These are phyloP conservation scores for Malassezia japonica DNA, from an alignment of 1,284 basidiomycete species.

Conservation along the genomic window DNA sequence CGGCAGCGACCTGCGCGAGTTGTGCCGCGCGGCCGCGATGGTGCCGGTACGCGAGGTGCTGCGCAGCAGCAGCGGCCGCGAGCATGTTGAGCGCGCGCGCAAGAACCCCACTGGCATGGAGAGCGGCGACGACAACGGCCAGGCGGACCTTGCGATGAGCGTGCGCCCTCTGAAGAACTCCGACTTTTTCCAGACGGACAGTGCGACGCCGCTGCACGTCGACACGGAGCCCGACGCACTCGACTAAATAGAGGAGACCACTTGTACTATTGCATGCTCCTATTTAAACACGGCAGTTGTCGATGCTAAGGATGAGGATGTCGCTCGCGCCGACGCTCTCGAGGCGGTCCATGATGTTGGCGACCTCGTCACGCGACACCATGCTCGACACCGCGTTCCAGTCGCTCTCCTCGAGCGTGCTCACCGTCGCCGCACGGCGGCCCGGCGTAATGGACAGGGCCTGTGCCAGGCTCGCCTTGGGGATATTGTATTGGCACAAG, in stretches of 20 bases:
- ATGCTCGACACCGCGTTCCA: conserved; percentile 91
- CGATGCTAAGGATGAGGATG: conserved; percentile 75
- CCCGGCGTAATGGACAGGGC: conserved; percentile 77
- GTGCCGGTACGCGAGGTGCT: conserved; percentile 45
- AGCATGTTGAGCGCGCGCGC: conserved; percentile 21
- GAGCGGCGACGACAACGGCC: background rate
- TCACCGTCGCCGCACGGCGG: conserved; percentile 77
- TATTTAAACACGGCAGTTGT: conserved; percentile 82
- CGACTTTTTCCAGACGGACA: conserved; percentile 41
- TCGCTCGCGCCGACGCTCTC: conserved; percentile 77
- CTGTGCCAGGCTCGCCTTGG: conserved; percentile 56
- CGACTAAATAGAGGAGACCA: conserved; percentile 17
- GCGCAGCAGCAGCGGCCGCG: conserved; percentile 32
- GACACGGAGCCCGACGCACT: conserved; percentile 30
- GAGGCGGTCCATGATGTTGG: conserved; percentile 81
- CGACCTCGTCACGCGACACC: conserved; percentile 77
- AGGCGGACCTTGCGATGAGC: conserved; percentile 8
- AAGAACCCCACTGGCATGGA: background rate
- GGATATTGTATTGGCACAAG: conserved; percentile 83
- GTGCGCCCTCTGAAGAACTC: conserved; percentile 34
- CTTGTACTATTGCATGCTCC: background rate
- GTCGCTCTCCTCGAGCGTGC: conserved; percentile 64
- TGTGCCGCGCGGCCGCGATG: conserved; percentile 65
- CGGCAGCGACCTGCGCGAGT: conserved; percentile 83
- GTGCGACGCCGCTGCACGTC: conserved; percentile 23